Conservation (phyloP, 495 filamentous ascomycete species). For the Hyaloscypha variabilis region DNA sequence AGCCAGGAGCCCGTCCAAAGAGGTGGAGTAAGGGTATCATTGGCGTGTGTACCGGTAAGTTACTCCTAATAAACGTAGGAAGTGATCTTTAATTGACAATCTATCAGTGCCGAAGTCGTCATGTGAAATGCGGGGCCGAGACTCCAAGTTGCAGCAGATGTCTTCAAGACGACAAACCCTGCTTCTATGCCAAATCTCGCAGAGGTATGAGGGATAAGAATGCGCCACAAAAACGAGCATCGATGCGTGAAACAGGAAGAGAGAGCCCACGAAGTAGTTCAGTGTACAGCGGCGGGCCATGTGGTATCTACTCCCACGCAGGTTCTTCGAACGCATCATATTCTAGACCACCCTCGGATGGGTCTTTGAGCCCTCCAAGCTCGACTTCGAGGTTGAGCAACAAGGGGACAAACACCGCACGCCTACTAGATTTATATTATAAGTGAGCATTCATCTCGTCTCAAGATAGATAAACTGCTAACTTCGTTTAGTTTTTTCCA, state of each 20-base stretch:
- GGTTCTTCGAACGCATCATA: constrained; percentile 1
- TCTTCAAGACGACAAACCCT: constrained; percentile 42
- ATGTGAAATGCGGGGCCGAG: constrained; percentile 58
- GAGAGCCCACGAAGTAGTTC: constrained; percentile 15
- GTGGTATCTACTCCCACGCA: neutral
- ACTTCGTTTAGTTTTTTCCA: constrained; percentile 49
- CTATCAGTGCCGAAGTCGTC: constrained; percentile 49
- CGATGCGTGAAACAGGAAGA: constrained; percentile 27
- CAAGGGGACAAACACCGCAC: constrained; percentile 28
- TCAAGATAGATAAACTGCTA: neutral
- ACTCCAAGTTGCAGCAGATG: constrained; percentile 49
- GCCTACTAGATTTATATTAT: constrained; percentile 56
- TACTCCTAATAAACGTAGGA: neutral
- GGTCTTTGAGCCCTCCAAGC: constrained; percentile 11
- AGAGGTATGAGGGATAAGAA: constrained; percentile 48
- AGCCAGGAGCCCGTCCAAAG: constrained; percentile 1
- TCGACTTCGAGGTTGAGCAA: constrained; percentile 20
- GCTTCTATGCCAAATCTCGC: constrained; percentile 52
- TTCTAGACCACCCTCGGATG: constrained; percentile 14
- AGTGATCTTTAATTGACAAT: neutral
- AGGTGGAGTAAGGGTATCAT: constrained; percentile 42
- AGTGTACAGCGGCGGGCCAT: neutral
- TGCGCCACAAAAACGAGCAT: constrained; percentile 38
- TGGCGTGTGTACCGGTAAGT: constrained; percentile 51
- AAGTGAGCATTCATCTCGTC: constrained; percentile 22